Conservation (phyloP, 2,329 filamentous ascomycete genomes). For the Penicillium sp. region DNA sequence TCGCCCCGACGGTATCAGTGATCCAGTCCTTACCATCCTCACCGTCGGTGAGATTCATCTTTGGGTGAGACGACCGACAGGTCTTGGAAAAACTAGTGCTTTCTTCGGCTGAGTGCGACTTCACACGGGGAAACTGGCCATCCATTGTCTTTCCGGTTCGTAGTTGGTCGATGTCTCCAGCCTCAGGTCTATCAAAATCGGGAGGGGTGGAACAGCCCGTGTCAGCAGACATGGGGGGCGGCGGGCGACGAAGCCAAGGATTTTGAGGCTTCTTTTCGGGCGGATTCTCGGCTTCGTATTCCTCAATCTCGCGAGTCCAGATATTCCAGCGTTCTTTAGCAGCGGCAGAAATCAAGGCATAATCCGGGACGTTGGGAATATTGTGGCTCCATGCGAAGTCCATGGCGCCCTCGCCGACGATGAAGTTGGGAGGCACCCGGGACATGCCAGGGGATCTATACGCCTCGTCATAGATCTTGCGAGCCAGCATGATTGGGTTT, state of each 20-base stretch:
- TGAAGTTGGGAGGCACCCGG: slow-evolving; percentile 85
- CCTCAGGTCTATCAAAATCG: neutral
- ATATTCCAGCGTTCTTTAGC: slow-evolving; percentile 71
- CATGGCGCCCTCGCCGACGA: slow-evolving; percentile 78
- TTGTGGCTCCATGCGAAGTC: slow-evolving; percentile 79
- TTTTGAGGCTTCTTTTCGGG: slow-evolving; percentile 45
- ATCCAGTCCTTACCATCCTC: slow-evolving; percentile 54
- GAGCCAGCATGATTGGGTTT: slow-evolving; percentile 85
- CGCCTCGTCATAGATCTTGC: slow-evolving; percentile 72
- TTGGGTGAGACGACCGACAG: neutral
- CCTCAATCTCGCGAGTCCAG: slow-evolving; percentile 56
- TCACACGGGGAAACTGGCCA: neutral
- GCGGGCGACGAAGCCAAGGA: slow-evolving; percentile 22
- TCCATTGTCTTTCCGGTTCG: neutral
- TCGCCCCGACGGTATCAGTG: slow-evolving; percentile 92
- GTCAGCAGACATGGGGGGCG: slow-evolving; percentile 19
- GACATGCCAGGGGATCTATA: slow-evolving; percentile 72
- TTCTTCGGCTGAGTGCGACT: neutral
- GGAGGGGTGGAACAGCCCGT: neutral
- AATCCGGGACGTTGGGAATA: slow-evolving; percentile 66
- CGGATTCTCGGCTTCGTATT: slow-evolving; percentile 46
- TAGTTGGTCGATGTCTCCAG: neutral
- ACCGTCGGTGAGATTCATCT: neutral
- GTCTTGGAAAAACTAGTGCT: neutral
- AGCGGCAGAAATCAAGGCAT: slow-evolving; percentile 71